Evolutionary conservation across 2,329 filamentous ascomycete species (phyloP).

Genomic region (Aspergillus novoparasiticus): DNA sequence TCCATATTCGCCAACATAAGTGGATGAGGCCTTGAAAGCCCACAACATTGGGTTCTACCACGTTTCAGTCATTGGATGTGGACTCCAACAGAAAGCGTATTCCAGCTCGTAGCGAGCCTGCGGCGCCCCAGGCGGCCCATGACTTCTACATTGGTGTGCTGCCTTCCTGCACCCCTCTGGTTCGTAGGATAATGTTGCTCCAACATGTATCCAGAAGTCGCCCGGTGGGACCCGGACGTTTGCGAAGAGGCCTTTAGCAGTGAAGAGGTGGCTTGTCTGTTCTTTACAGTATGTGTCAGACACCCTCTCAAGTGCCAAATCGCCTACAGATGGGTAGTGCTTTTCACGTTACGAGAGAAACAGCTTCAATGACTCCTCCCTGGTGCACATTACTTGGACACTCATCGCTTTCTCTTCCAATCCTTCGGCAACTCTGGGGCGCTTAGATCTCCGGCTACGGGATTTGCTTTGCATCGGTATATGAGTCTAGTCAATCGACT

Average conservation of each 20-base stretch:
- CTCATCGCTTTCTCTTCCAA: neutral
- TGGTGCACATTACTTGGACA: neutral
- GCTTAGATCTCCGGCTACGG: neutral
- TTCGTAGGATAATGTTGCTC: too few species aligned
- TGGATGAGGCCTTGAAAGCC: neutral
- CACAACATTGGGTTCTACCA: neutral
- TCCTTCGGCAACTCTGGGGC: neutral
- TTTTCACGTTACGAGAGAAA: too few species aligned
- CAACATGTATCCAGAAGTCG: neutral
- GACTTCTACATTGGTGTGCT: neutral
- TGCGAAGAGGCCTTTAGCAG: neutral
- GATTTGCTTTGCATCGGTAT: neutral
- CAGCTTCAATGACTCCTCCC: neutral
- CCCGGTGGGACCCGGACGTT: neutral
- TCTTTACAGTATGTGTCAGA: too few species aligned
- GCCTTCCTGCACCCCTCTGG: neutral
- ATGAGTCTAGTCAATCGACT: neutral
- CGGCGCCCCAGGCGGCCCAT: neutral
- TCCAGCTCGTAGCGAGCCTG: neutral
- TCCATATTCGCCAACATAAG: neutral
- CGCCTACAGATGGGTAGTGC: too few species aligned
- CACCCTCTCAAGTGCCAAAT: too few species aligned
- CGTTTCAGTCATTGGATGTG: neutral
- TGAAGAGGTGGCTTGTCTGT: too few species aligned
- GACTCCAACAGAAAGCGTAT: neutral